Base-by-base conservation (phyloP, 1,284 basidiomycete genomes). In the Cryptococcus hybrid region DNA sequence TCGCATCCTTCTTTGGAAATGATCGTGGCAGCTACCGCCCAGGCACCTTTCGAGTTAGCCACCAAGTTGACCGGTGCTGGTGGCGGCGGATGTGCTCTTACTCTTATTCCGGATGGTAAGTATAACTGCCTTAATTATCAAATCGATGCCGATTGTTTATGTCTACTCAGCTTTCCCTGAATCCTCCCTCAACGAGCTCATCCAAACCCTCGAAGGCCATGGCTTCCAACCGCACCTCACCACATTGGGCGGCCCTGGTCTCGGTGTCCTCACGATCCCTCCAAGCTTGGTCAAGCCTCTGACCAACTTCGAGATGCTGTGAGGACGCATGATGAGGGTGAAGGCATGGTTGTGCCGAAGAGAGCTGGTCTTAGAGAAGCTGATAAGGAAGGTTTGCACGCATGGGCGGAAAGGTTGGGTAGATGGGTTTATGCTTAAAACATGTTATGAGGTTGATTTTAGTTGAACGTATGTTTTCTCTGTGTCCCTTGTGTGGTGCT, bases 1-100 rank as follows among this genome's bases (percentile, higher is more conserved):
- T 92, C 91, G 1, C 96, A 99, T 76, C 85, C 90, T 4, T 80
- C 88, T 1, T 80, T 99, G 52, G 96, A 99, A 77, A 80, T 82
- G 43, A 92, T 98, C 66, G 85, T 88, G 54, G 79, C 81, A 37
- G 86, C 84, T 67, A 92, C 92, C 0, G 78, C 81, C 3, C 80
- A 80, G 12, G 70, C 80, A 60, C 86, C 86, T 6, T 89, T 88
- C 77, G 80, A 79, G 5, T 81, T 99, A 49, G 86, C 87, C 64
- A 97, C 95, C n/a, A 99, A 99, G 81, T 79, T 99, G 54, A 99
- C 96, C 2, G 96, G 96, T 44, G 95, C 96, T 2, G 96, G 96
- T n/a, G 96, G 96, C 35, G 96, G 96, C 13, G 96, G 96, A 13
- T 99, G 96, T 71, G 89, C 95, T 2, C 92, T 99, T 35, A 98